Conservation (phyloP, 164 flowering plant species). For the Macadamia tetraphylla region DNA sequence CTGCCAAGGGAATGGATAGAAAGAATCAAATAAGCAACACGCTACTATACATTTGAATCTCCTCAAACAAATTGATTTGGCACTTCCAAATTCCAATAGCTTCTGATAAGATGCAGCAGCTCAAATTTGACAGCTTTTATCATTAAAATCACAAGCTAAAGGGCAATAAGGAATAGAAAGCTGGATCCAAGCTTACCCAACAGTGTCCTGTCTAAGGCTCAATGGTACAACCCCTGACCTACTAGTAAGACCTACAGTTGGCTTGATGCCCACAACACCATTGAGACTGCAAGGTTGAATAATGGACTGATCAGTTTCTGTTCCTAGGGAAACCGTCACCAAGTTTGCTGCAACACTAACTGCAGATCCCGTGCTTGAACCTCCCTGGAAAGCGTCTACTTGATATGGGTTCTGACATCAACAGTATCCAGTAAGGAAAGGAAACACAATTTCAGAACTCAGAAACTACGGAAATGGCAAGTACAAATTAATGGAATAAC, state of each 20-base stretch:
- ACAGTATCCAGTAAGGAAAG: neutral
- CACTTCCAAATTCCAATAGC: no score
- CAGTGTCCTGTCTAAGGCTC: constrained; percentile 17
- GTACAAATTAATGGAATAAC: neutral
- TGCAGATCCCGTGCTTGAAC: constrained; percentile 23
- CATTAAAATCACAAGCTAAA: no score
- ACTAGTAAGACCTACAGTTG: constrained; percentile 25
- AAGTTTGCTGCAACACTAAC: constrained; percentile 21
- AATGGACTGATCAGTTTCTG: constrained; percentile 18
- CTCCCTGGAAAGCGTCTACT: constrained; percentile 2
- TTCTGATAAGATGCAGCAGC: no score
- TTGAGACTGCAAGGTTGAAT: constrained; percentile 9
- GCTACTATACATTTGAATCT: no score
- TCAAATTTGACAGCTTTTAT: no score
- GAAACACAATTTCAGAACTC: neutral
- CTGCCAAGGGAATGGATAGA: no score
- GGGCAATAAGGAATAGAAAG: no score
- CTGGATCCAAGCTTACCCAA: constrained; percentile 9
- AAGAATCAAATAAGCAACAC: no score
- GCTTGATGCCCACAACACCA: constrained; percentile 28
- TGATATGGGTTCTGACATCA: constrained; percentile 13
- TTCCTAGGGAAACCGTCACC: constrained; percentile 19
- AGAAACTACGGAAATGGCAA: neutral
- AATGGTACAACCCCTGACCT: constrained; percentile 22
- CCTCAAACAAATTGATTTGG: no score